Base-by-base conservation (phyloP, 805 yeast species). In the Candida tammaniensis region DNA sequence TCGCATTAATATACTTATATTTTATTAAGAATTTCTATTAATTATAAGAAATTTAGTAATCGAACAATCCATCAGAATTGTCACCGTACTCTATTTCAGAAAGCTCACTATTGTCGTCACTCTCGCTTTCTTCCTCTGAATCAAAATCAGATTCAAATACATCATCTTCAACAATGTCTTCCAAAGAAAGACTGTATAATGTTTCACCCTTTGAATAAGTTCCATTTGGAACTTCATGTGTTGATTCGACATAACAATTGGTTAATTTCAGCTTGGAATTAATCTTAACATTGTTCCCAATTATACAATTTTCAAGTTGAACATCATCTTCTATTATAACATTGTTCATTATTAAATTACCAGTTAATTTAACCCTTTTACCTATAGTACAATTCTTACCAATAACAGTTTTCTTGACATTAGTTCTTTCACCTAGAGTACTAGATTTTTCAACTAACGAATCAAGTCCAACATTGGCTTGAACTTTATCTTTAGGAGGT, bases 391-490 rank as follows among this genome's bases (percentile, higher is more conserved):
- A 86, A 47, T 75, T 71, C 8, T 68, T 58, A 5, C 96, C 96
- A 18, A 93, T 70, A 11, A 86, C 86, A 0, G 95, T 74, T 41
- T 93, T 76, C 62, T 93, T 93, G 33, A 93, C 86, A 54, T 81
- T 85, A 14, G 95, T 82, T 46, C 78, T 78, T 50, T 87, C 97
- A 13, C 87, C 93, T 34, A 93, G 56, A 1, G 55, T 58, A n/a
- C 91, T 74, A 23, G 67, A 63, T 8, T 65, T 69, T 8, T 91
- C 97, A 9, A 91, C 80, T 24, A 81, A 57, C 0, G 95, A 85
- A 57, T 91, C 98, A 7, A 80, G 81, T 36, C 98, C 97, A 22
- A 93, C 76, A 11, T 82, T 81, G 1, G 96, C 91, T 4, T 77
- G 69, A 9, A 64, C 59, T 47, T 75, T 75, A 17, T 74, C 78